Conservation (phyloP, 345 rosid species). For the Diplotaxis tenuifolia region DNA sequence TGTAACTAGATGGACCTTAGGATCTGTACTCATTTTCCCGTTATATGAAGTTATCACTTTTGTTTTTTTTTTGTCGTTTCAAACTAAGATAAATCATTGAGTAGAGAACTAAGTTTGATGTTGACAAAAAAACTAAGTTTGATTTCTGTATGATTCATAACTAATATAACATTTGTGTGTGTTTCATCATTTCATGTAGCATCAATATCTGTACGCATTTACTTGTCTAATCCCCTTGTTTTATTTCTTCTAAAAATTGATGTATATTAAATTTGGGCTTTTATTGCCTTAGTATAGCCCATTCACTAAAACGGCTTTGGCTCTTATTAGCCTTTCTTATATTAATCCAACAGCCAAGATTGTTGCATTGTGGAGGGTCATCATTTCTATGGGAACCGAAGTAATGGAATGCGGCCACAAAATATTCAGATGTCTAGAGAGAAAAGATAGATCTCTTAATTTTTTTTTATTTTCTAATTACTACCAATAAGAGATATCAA, state of each 20-base stretch:
- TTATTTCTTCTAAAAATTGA: too few species aligned
- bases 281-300: neutral
- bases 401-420: neutral
- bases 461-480: too few species aligned
- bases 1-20: neutral
- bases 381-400: neutral
- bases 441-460: too few species aligned
- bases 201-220: slow-evolving; percentile 1
- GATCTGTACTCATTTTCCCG: neutral
- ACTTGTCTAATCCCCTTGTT: neutral
- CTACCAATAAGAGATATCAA: too few species aligned
- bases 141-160: neutral
- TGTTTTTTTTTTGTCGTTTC: neutral
- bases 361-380: neutral
- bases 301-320: neutral
- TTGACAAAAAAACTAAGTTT: neutral
- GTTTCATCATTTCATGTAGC: neutral
- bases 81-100: neutral
- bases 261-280: neutral
- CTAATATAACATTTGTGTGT: neutral
- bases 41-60: neutral
- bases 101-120: neutral
- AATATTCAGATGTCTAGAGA: neutral
- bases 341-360: neutral
- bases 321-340: neutral